Conservation (phyloP, 2,329 filamentous ascomycete species). For the Rachicladosporium sp. region DNA sequence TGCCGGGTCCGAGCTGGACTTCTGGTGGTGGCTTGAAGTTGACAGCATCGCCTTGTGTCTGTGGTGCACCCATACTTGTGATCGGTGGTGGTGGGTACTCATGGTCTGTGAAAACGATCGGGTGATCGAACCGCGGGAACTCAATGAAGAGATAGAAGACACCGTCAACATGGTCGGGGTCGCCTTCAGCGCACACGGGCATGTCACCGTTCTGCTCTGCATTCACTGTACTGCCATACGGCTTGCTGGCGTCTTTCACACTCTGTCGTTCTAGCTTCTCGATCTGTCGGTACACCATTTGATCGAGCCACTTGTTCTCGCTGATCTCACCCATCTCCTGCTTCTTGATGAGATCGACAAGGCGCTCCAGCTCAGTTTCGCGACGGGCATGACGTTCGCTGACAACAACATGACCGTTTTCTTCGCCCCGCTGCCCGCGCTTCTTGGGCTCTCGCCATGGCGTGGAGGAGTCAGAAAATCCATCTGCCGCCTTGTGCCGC, state of each 20-base stretch:
- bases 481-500: conserved; percentile 72
- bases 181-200: conserved; percentile 24
- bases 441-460: conserved; percentile 53
- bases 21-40: conserved; percentile 71
- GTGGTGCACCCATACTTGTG: conserved; percentile 46
- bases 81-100: conserved; percentile 80
- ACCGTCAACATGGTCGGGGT: conserved; percentile 39
- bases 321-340: conserved; percentile 96
- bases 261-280: conserved; percentile 49
- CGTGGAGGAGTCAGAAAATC: conserved; percentile 66
- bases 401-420: conserved; percentile 49
- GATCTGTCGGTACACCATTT: conserved; percentile 80
- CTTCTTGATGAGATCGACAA: conserved; percentile 88
- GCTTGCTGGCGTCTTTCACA: conserved; percentile 25
- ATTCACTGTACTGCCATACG: conserved; percentile 6
- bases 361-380: conserved; percentile 69
- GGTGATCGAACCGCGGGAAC: conserved; percentile 87
- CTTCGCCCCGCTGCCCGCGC: conserved; percentile 34
- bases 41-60: conserved; percentile 52
- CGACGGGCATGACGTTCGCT: conserved; percentile 22
- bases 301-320: conserved; percentile 87
- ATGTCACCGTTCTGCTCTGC: conserved; percentile 2
- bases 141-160: conserved; percentile 81
- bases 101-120: conserved; percentile 86
- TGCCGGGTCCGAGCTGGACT: conserved; percentile 81